Base-by-base conservation (phyloP, 2,329 filamentous ascomycete genomes). In the Ampelomyces quisqualis region DNA sequence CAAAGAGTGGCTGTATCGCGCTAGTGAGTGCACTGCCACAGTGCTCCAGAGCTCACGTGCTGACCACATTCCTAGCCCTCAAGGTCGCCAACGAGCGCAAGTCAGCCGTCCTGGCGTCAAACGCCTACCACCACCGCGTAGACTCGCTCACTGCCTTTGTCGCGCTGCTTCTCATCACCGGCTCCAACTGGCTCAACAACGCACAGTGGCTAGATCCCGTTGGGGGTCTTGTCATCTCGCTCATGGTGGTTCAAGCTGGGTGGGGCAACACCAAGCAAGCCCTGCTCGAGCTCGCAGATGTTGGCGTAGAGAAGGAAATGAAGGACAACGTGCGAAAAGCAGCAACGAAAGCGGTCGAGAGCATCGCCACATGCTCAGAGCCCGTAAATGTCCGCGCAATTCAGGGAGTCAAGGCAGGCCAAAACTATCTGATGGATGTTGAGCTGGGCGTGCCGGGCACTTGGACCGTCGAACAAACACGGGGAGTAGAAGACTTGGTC, bases 1-100 rank as follows among this genome's bases (percentile, higher is more conserved):
- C 59, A 98, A 98, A 72, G 93, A 98, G 70, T 98, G 90, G 88
- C 75, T 98, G 18, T 98, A 97, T 66, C 85, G 86, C 74, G 89
- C 91, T 51, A 98, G 91, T 93, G 82, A 43, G 67, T 43, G 26
- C 17, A 13, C 13, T 24, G 23, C 6, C 11, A 3, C 5, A 7
- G 3, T 5, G n/a, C 29, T 15, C 15, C 3, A 21, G 9, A 27
- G 29, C 6, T n/a, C 18, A 17, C 31, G n/a, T 39, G 47, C 58
- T 63, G 53, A 70, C 44, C n/a, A 28, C 33, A 37, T 37, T 21
- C 39, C 20, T 57, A 94, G 88, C 89, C 36, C 94, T 97, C 85
- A 97, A 96, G 74, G 82, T 98, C 46, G 93, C 93, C 31, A 83
- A 83, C 57, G 88, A 95, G 70, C 88, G 91, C 67, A 95, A 95